Percentiles rank a stretch among this genome's conserved stretches.
phyloP scores from a whole-genome alignment of 1,284 basidiomycete genomes.

The Tetrapyrgos nigripes region DNA sequence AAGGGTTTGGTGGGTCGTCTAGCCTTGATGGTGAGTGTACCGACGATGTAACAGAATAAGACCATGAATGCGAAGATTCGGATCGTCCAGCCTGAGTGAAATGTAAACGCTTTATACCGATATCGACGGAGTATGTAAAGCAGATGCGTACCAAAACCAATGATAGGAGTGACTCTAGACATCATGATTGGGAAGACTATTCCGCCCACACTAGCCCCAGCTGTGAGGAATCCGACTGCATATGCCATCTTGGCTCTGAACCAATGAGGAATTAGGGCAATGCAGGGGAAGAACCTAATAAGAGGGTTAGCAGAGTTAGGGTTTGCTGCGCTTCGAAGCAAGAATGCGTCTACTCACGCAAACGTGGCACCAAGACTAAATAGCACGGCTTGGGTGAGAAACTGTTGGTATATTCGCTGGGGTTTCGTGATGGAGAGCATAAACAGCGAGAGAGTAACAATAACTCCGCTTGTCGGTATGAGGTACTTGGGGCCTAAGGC shows the following conservation, averaged over 20 bases:
- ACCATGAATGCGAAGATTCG: constrained; percentile 29
- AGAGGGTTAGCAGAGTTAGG: background rate
- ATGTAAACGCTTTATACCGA: background rate
- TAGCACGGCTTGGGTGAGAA: constrained; percentile 29
- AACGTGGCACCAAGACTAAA: constrained; percentile 31
- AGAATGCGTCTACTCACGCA: constrained; percentile 21
- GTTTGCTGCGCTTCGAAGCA: no score
- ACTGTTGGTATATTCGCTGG: constrained; percentile 35
- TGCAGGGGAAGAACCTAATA: constrained; percentile 27
- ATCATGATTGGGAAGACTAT: constrained; percentile 33
- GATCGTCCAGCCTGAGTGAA: constrained; percentile 27
- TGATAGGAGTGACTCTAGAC: constrained; percentile 17
- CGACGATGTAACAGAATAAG: constrained; percentile 25
- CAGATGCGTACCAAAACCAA: constrained; percentile 25
- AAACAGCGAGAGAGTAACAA: constrained; percentile 27
- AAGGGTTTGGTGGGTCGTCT: constrained; percentile 29
- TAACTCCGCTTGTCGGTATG: constrained; percentile 29
- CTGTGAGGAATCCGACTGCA: constrained; percentile 26
- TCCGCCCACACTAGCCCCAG: constrained; percentile 29
- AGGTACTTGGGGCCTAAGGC: constrained; percentile 30
- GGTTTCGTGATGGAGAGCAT: constrained; percentile 33
- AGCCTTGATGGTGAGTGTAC: constrained; percentile 26
- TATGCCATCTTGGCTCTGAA: constrained; percentile 27
- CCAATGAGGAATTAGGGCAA: constrained; percentile 29
- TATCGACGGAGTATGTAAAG: background rate